Evolutionary conservation across 495 filamentous ascomycete genomes (phyloP), one percentile per base, ranked within the genome.

Genomic region (Penicillium silybi): DNA sequence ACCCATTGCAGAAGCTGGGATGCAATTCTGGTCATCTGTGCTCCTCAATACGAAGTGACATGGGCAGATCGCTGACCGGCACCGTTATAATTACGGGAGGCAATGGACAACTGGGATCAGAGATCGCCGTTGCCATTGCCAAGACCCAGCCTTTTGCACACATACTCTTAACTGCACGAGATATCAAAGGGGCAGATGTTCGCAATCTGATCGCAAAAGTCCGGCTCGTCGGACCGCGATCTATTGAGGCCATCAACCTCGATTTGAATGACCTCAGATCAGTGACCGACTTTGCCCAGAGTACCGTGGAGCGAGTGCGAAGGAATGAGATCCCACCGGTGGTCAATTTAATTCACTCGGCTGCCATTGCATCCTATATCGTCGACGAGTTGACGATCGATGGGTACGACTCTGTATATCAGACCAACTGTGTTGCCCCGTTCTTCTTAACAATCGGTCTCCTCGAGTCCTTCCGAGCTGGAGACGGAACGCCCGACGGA

Each of bases 1-100:
- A 40, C 16, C 15, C 1, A 27, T 48, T n/a, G 6, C 19, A 17
- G 38, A 19, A 41, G 6, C 6, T 41, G 35, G 46, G 23, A 29
- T 29, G 46, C 35, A n/a, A 39, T 6, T 29, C 17, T 13, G n/a
- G 15, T 34, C 19, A n/a, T 37, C 29, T 18, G 19, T 34, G 15
- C 18, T 40, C 39, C 34, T 35, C 20, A 41, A 41, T 35, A 37
- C 25, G 27, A 39, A 19, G 27, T 17, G 26, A 45, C 18, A 74
- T 74, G 71, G 67, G 62, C 27, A 70, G 65, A 57, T 63, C 70
- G 49, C 65, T 74, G 15, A 58, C 59, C 23, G 70, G 68, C 32
- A 74, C 71, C 11, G 71, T 72, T 8, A 68, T 74, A 26, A 72
- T 74, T 35, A 74, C 71, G 26, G 71, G 69, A n/a, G 70, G 65